Conservation (phyloP, 2,329 filamentous ascomycete species). For the Penicillium sp. region DNA sequence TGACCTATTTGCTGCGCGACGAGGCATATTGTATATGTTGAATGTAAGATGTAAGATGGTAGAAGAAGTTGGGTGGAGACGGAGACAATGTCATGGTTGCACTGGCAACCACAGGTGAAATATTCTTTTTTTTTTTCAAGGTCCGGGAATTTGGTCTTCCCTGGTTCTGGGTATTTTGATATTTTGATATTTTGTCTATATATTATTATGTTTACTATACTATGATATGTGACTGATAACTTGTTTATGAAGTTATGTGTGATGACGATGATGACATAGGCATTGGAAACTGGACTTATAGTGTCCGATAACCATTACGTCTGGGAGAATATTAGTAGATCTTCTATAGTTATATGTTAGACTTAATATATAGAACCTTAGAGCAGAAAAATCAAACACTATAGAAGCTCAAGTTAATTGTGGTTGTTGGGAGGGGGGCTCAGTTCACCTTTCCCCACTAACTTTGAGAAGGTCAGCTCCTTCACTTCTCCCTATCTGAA, state of each 20-base stretch:
- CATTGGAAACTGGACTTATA: neutral
- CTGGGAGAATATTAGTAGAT: neutral
- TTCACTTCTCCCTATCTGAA: slow-evolving; percentile 1
- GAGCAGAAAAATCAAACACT: neutral
- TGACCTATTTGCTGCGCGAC: slow-evolving; percentile 39
- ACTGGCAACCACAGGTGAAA: slow-evolving; percentile 3
- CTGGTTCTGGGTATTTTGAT: neutral
- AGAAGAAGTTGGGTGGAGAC: slow-evolving; percentile 4
- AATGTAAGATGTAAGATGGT: neutral
- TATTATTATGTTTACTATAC: neutral
- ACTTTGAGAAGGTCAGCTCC: slow-evolving; percentile 6
- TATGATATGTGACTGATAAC: no score
- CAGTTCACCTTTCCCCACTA: slow-evolving; percentile 6
- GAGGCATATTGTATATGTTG: slow-evolving; percentile 38
- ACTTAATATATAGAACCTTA: neutral
- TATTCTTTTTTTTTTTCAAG: neutral
- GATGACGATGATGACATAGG: slow-evolving; percentile 10
- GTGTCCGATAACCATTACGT: neutral
- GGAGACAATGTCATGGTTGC: slow-evolving; percentile 6
- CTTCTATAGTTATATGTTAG: neutral
- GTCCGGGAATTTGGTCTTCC: neutral
- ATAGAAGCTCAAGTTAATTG: neutral
- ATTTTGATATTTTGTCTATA: neutral
- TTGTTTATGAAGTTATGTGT: neutral
- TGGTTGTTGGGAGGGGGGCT: neutral